phyloP scores from a whole-genome alignment of 768 basidiomycete genomes.

The Serendipita sp. region DNA sequence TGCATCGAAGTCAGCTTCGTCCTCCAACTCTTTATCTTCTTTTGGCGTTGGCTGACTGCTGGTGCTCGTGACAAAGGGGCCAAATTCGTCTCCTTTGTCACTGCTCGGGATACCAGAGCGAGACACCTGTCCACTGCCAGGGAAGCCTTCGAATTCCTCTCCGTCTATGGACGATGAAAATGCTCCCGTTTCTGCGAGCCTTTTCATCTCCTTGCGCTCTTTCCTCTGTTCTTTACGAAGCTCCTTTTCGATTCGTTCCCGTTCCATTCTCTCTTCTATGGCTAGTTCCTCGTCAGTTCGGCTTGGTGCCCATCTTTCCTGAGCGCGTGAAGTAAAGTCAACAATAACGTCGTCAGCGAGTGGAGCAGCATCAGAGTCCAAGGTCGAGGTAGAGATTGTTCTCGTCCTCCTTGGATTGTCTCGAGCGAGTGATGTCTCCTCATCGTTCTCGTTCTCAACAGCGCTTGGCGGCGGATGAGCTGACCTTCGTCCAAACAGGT shows the following conservation, averaged over 20 bases:
- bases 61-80: conserved; percentile 17
- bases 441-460: conserved; percentile 34
- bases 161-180: conserved; percentile 19
- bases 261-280: conserved; percentile 25
- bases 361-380: conserved; percentile 57
- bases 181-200: conserved; percentile 25
- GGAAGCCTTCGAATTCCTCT: conserved; percentile 50
- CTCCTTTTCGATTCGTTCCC: conserved; percentile 27
- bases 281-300: conserved; percentile 19
- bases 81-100: conserved; percentile 18
- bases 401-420: conserved; percentile 3
- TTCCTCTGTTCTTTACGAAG: conserved; percentile 26
- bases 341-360: conserved; percentile 43
- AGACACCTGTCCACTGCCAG: conserved; percentile 28
- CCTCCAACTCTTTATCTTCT: conserved; percentile 22
- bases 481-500: conserved; percentile 47
- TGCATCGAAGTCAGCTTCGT: conserved; percentile 44
- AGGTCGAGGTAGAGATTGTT: conserved; percentile 26
- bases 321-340: conserved; percentile 27
- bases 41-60: conserved; percentile 8
- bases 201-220: conserved; percentile 31
- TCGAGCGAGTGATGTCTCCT: conserved; percentile 6
- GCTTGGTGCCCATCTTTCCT: conserved; percentile 17
- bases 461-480: conserved; percentile 30
- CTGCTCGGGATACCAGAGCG: conserved; percentile 5